Evolutionary conservation across 495 filamentous ascomycete species (phyloP).

Genomic region (Pyrenula aspistea): DNA sequence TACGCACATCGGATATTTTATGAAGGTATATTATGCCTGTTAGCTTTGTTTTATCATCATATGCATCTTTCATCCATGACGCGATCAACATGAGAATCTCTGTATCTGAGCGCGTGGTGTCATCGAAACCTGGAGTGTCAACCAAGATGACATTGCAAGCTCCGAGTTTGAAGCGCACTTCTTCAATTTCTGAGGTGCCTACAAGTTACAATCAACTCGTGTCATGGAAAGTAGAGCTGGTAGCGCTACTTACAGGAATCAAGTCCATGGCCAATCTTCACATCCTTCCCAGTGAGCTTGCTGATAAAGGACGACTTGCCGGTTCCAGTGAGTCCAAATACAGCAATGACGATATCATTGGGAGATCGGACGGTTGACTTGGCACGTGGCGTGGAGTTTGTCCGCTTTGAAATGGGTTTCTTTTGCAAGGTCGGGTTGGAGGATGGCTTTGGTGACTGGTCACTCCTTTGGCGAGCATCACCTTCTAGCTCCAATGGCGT

Average conservation of each 20-base stretch:
- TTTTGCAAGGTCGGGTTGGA: too few relatives aligned
- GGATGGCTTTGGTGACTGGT: too few relatives aligned
- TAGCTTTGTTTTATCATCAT: slow-evolving; percentile 5
- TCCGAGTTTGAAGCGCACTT: not conserved
- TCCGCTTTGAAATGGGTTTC: too few relatives aligned
- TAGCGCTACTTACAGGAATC: slow-evolving; percentile 4
- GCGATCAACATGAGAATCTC: slow-evolving; percentile 16
- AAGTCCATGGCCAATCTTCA: slow-evolving; percentile 3
- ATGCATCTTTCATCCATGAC: slow-evolving; percentile 8
- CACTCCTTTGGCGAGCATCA: too few relatives aligned
- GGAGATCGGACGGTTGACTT: too few relatives aligned
- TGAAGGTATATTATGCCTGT: slow-evolving; percentile 20
- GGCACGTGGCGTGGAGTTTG: slow-evolving; percentile 4
- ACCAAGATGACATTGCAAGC: slow-evolving; percentile 13
- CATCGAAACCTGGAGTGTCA: slow-evolving; percentile 35
- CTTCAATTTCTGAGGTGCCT: slow-evolving; percentile 1
- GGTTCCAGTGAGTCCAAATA: slow-evolving; percentile 8
- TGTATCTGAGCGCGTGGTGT: slow-evolving; percentile 22
- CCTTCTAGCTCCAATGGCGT: too few relatives aligned
- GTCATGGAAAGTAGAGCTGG: too few relatives aligned
- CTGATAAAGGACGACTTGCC: slow-evolving; percentile 7
- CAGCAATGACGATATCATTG: slow-evolving; percentile 9
- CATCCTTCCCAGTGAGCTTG: not conserved
- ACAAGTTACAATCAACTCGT: not conserved
- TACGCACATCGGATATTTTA: slow-evolving; percentile 12